phyloP scores from a whole-genome alignment of 306 rosid species.

The Begonia masoniana region DNA sequence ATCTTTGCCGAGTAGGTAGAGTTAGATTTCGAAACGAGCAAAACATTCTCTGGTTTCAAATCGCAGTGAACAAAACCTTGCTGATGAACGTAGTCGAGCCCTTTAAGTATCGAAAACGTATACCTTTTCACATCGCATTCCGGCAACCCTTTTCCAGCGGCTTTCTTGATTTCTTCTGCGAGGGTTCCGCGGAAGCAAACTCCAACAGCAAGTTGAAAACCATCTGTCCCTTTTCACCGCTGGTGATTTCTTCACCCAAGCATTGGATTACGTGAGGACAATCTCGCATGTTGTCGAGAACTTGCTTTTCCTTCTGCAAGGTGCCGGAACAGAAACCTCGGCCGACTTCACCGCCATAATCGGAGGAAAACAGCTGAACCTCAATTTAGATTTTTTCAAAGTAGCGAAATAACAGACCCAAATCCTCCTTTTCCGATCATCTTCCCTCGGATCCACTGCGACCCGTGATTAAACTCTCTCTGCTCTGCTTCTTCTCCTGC shows the following conservation, averaged over 20 bases:
- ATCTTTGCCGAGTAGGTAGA: conserved; percentile 9
- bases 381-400: conserved; percentile 2
- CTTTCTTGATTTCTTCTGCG: conserved; percentile 4
- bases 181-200: conserved; percentile 22
- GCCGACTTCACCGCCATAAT: conserved; percentile 20
- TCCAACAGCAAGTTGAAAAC: conserved; percentile 17
- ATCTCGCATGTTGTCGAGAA: conserved; percentile 4
- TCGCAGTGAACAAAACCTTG: conserved; percentile 16
- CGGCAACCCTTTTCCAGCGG: conserved; percentile 3
- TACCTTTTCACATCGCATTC: conserved; percentile 10
- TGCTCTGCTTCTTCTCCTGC: background rate
- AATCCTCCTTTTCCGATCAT: conserved; percentile 22
- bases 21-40: conserved; percentile 3
- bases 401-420: conserved; percentile 20
- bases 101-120: conserved; percentile 14
- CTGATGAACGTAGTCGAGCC: conserved; percentile 11
- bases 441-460: conserved; percentile 3
- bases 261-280: conserved; percentile 6
- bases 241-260: conserved; percentile 16
- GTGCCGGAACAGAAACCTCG: conserved; percentile 10
- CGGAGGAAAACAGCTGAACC: conserved; percentile 5
- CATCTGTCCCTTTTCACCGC: conserved; percentile 5
- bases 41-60: conserved; percentile 19
- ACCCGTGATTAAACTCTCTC: conserved; percentile 7
- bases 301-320: conserved; percentile 14